Evolutionary conservation across 176 grass and related monocot genomes (phyloP).

Genomic region (Saccharum officinarum): DNA sequence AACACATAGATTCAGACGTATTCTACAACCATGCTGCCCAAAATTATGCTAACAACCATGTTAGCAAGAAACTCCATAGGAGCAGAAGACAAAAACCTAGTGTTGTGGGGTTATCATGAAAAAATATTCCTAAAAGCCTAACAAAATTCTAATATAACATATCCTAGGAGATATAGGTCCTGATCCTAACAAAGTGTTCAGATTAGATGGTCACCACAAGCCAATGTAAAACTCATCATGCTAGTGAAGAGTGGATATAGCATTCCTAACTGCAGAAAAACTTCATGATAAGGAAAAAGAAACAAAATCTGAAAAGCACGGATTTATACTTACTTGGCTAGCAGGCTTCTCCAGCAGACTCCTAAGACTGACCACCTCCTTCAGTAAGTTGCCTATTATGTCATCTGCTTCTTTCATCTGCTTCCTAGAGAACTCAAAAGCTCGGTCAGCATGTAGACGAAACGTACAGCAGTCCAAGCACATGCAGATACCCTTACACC

Average conservation of each 20-base stretch:
- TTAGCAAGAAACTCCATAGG: background rate
- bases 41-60: background rate
- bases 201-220: background rate
- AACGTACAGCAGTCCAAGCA: conserved; percentile 77
- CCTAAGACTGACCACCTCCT: conserved; percentile 63
- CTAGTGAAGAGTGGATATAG: background rate
- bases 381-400: conserved; percentile 61
- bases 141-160: background rate
- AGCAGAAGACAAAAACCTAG: background rate
- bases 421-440: conserved; percentile 89
- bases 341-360: conserved; percentile 53
- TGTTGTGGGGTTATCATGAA: background rate
- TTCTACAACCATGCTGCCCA: background rate
- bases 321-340: conserved; percentile 51
- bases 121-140: background rate
- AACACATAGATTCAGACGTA: background rate
- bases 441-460: conserved; percentile 60
- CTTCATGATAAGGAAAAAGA: background rate
- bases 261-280: conserved; percentile 11
- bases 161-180: background rate
- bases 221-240: background rate
- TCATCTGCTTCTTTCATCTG: conserved; percentile 91
- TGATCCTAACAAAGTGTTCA: background rate
- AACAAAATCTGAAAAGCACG: background rate
- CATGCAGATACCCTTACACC: conserved; percentile 83